phyloP scores from a whole-genome alignment of 2,329 filamentous ascomycete genomes.

The Sporothrix brasiliensis region DNA sequence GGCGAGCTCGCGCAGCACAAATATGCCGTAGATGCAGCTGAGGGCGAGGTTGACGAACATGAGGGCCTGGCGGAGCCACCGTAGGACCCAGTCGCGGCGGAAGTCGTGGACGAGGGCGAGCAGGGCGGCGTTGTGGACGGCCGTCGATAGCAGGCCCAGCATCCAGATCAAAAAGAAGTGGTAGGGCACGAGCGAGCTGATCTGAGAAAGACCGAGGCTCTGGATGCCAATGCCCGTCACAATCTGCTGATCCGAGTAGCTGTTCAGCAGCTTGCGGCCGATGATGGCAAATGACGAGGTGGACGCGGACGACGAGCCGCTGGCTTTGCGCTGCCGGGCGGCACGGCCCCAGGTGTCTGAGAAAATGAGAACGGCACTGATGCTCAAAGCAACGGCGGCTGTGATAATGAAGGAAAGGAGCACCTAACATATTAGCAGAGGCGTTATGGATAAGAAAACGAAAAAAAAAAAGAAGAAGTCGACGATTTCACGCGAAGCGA shows the following conservation, averaged over 20 bases:
- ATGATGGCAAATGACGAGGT: slow-evolving; percentile 44
- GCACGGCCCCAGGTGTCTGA: slow-evolving; percentile 49
- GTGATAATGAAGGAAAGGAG: slow-evolving; percentile 69
- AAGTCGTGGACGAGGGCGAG: slow-evolving; percentile 68
- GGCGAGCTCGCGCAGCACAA: slow-evolving; percentile 59
- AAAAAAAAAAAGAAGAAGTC: too few species aligned
- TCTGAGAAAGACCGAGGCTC: slow-evolving; percentile 62
- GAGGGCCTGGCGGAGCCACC: slow-evolving; percentile 66
- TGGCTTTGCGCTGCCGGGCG: slow-evolving; percentile 42
- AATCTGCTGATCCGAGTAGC: slow-evolving; percentile 70
- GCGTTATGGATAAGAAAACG: neutral
- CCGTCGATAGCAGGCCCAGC: slow-evolving; percentile 64
- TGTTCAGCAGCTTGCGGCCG: slow-evolving; percentile 64
- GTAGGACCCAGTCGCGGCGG: slow-evolving; percentile 66
- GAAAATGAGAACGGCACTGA: slow-evolving; percentile 60
- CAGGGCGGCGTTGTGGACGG: slow-evolving; percentile 66
- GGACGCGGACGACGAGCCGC: slow-evolving; percentile 41
- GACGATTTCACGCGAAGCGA: too few species aligned
- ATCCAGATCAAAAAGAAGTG: slow-evolving; percentile 75
- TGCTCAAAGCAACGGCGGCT: slow-evolving; percentile 58
- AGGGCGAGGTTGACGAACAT: slow-evolving; percentile 68
- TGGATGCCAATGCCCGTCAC: slow-evolving; percentile 71
- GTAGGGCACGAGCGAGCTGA: slow-evolving; percentile 62
- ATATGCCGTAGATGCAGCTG: slow-evolving; percentile 58
- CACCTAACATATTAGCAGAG: slow-evolving; percentile 47